Evolutionary conservation across 768 basidiomycete species (phyloP).

Genomic region (Phlebiopsis flavidoalba): DNA sequence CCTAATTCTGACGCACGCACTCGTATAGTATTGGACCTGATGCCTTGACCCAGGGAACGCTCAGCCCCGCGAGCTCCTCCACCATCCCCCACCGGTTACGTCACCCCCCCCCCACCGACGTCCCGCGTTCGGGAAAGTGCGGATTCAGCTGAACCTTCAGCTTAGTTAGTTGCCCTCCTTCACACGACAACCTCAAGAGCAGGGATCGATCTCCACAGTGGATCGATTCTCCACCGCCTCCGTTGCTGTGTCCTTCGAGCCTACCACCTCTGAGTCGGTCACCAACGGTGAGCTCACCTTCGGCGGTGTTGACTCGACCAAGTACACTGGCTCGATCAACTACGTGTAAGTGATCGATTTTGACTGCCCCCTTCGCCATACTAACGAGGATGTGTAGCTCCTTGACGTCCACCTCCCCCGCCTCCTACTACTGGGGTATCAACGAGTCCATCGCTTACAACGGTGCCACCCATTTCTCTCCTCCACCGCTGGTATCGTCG

Average conservation of each 20-base stretch:
- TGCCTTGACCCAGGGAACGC: slow-evolving; percentile 30
- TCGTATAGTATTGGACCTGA: slow-evolving; percentile 52
- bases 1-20: neutral
- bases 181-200: slow-evolving; percentile 29
- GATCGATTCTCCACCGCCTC: too few relatives aligned
- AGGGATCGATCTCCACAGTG: slow-evolving; percentile 24
- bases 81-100: slow-evolving; percentile 12
- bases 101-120: too few relatives aligned
- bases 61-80: slow-evolving; percentile 1
- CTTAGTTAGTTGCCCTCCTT: too few relatives aligned
- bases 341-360: slow-evolving; percentile 7
- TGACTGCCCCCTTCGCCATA: neutral
- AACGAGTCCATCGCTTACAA: slow-evolving; percentile 27
- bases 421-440: slow-evolving; percentile 30
- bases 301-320: slow-evolving; percentile 28
- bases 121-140: too few relatives aligned
- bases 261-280: slow-evolving; percentile 18
- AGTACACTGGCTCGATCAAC: slow-evolving; percentile 29
- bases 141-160: too few relatives aligned
- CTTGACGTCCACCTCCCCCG: slow-evolving; percentile 26
- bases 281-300: slow-evolving; percentile 34
- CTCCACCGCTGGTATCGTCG: slow-evolving; percentile 28
- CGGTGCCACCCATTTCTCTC: slow-evolving; percentile 20
- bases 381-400: slow-evolving; percentile 14
- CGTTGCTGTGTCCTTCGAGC: slow-evolving; percentile 29